Percentiles rank a stretch among this genome's conserved stretches.
phyloP scores from a whole-genome alignment of 805 yeast species.

The Naumovozyma baii region DNA sequence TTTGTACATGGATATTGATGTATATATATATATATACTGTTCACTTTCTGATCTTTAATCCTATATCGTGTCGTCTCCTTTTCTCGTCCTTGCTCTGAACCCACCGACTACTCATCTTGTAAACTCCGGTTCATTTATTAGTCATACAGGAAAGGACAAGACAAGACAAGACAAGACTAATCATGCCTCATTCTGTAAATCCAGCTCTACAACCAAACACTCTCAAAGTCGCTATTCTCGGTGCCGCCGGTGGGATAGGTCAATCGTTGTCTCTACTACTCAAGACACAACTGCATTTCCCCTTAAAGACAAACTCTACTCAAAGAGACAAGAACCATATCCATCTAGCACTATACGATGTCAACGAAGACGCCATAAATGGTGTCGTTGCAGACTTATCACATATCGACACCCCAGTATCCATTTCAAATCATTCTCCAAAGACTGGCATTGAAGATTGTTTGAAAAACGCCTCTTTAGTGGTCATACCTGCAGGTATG shows the following conservation, averaged over 20 bases:
- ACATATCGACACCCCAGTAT: conserved; percentile 65
- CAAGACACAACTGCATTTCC: conserved; percentile 37
- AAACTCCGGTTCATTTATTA: too few relatives aligned
- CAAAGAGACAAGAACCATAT: conserved; percentile 27
- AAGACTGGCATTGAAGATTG: conserved; percentile 27
- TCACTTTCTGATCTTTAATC: too few relatives aligned
- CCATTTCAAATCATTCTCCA: conserved; percentile 53
- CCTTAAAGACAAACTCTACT: conserved; percentile 29
- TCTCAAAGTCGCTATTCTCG: conserved; percentile 69
- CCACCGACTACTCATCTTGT: too few relatives aligned
- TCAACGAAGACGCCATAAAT: conserved; percentile 48
- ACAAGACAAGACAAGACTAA: too few relatives aligned
- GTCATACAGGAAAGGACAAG: too few relatives aligned
- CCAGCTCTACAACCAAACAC: conserved; percentile 4
- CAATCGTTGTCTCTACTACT: conserved; percentile 80
- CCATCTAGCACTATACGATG: conserved; percentile 66
- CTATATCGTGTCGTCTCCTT: too few relatives aligned
- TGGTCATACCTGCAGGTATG: conserved; percentile 67
- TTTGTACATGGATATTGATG: too few relatives aligned
- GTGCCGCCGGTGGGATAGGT: conserved; percentile 94
- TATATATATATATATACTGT: too few relatives aligned
- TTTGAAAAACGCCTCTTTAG: conserved; percentile 17
- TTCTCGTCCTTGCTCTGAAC: too few relatives aligned
- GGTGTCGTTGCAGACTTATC: conserved; percentile 87
- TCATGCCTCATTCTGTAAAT: conserved; percentile 19